Evolutionary conservation across 2,329 filamentous ascomycete genomes (phyloP), one percentile per base, ranked within the genome.

Genomic region (Arachnomyces sp.): DNA sequence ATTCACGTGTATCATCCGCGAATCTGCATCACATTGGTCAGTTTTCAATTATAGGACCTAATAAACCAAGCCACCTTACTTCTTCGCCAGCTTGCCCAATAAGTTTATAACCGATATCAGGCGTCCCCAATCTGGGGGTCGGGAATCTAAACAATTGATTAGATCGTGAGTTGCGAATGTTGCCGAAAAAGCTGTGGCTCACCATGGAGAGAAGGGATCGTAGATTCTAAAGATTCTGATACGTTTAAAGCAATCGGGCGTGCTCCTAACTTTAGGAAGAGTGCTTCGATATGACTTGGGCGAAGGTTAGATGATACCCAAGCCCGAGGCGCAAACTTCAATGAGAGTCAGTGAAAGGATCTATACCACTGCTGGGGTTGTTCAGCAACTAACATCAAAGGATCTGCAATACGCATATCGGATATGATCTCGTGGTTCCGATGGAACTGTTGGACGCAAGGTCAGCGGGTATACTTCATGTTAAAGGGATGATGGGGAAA

Each of bases 211-310:
- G 12, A 48, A 34, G 7, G 43, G 13, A 13, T 58, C 9, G 20
- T 51, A 31, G 61, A 56, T 4, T 50, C 28, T 31, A 64, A 45
- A 13, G 46, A 31, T 5, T 57, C 46, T 17, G 55, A 50, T 20
- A 56, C 25, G 33, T 57, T 59, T 12, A 74, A 59, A 30, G 72
- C 68, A 28, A 68, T 63, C 2, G 65, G 63, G 1, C 40, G 60
- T 31, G 77, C 79, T 2, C 81, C 81, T 4, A 87, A 55, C 12
- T 62, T 63, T 37, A 60, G 58, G 45, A 89, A 82, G 8, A 86
- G 60, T 4, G 63, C 55, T 37, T 75, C 52, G 8, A 74, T 55
- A 36, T 61, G 54, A 18, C 51, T 38, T 7, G 55, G 53, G 50
- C 39, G 79, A 48, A 53, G 62, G 48, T 55, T 49, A 0, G 49